Evolutionary conservation across 352 stramenopile genomes (phyloP).

Genomic region (Globisporangium carolinianum): DNA sequence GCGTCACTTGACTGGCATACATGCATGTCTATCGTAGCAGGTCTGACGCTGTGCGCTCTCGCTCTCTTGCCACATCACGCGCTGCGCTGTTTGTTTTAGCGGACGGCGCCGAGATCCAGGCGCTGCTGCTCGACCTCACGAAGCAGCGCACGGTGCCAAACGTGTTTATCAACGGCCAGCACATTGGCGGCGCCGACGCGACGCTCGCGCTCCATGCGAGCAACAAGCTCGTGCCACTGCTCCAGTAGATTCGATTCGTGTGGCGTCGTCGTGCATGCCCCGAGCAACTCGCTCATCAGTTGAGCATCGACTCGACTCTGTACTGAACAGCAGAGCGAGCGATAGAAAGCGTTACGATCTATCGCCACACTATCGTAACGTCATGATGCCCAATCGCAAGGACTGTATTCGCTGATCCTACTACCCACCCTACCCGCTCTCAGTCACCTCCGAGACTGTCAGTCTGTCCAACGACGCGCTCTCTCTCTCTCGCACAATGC

Average conservation of each 20-base stretch:
- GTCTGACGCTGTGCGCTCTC: not conserved
- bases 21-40: not conserved
- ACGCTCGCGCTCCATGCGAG: slow-evolving; percentile 44
- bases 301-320: too few relatives aligned
- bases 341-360: too few relatives aligned
- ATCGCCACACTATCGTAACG: too few relatives aligned
- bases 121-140: slow-evolving; percentile 85
- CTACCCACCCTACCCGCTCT: too few relatives aligned
- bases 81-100: slow-evolving; percentile 13
- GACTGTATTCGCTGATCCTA: too few relatives aligned
- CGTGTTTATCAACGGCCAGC: slow-evolving; percentile 96
- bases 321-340: too few relatives aligned
- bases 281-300: too few relatives aligned
- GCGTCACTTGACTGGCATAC: not conserved
- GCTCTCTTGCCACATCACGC: not conserved
- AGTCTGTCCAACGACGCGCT: not conserved
- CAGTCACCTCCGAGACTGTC: too few relatives aligned
- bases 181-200: slow-evolving; percentile 93
- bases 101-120: slow-evolving; percentile 90
- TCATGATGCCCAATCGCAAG: too few relatives aligned
- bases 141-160: slow-evolving; percentile 96
- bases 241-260: slow-evolving; percentile 25
- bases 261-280: too few relatives aligned
- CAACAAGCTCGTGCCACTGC: slow-evolving; percentile 46
- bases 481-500: slow-evolving; percentile 16